phyloP scores from a whole-genome alignment of 2,329 filamentous ascomycete species.

The Stagonosporopsis rhizophila region DNA sequence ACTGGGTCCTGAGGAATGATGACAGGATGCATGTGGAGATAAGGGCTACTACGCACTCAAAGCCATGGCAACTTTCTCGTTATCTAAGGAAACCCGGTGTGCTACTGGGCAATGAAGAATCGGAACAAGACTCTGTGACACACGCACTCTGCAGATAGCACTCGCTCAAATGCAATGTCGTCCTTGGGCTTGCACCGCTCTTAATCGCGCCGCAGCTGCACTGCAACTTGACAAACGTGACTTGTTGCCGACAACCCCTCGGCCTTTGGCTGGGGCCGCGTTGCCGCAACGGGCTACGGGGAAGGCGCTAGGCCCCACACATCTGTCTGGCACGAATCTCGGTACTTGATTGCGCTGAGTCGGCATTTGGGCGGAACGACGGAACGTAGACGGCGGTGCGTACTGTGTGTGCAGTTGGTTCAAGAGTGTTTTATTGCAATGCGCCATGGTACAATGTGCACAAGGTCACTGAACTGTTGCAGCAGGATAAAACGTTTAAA shows the following conservation, averaged over 20 bases:
- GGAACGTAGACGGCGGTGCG: too few relatives aligned
- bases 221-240: conserved; percentile 38
- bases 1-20: background rate
- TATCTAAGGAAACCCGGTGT: background rate
- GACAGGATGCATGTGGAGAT: background rate
- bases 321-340: conserved; percentile 15
- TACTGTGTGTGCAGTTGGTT: too few relatives aligned
- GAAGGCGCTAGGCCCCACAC: conserved; percentile 22
- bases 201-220: conserved; percentile 23
- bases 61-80: conserved; percentile 1
- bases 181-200: background rate
- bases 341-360: background rate
- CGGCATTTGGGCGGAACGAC: background rate
- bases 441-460: too few relatives aligned
- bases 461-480: background rate
- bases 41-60: background rate
- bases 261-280: conserved; percentile 21
- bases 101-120: background rate
- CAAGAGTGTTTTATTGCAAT: too few relatives aligned
- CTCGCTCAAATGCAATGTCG: background rate
- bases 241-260: conserved; percentile 38
- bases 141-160: background rate
- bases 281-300: conserved; percentile 16
- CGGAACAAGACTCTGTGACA: background rate
- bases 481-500: background rate